A percentile compares a stretch with the other conserved stretches of the same genome.
Evolutionary conservation across 2,329 filamentous ascomycete genomes (phyloP).

Genomic region (Beauveria caledonica): DNA sequence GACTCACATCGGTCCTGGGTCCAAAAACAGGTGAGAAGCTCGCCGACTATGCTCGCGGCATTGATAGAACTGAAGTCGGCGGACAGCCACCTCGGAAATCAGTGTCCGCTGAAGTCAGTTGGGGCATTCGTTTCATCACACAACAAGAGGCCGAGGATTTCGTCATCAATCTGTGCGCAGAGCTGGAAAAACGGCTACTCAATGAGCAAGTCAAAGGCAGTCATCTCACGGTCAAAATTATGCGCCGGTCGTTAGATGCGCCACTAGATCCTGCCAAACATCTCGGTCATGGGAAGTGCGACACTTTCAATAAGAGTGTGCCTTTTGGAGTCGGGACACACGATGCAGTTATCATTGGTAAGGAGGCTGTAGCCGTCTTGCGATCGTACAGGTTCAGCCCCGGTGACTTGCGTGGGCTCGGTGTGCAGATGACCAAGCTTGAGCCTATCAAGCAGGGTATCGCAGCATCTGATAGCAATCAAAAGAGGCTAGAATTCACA

Average conservation of each 20-base stretch:
- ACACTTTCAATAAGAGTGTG: conserved; percentile 84
- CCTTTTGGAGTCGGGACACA: conserved; percentile 80
- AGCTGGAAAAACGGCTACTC: conserved; percentile 70
- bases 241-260: conserved; percentile 78
- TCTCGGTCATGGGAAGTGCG: conserved; percentile 89
- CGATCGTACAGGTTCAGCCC: conserved; percentile 76
- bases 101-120: conserved; percentile 94
- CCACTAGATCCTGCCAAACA: conserved; percentile 89
- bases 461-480: conserved; percentile 61
- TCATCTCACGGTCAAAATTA: conserved; percentile 89
- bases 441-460: conserved; percentile 61
- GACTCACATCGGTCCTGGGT: conserved; percentile 63
- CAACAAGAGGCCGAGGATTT: conserved; percentile 94
- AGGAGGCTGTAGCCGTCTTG: conserved; percentile 78
- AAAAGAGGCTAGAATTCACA: conserved; percentile 70
- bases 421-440: conserved; percentile 87
- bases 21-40: conserved; percentile 90
- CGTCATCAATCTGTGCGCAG: conserved; percentile 72
- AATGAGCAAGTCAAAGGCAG: conserved; percentile 81
- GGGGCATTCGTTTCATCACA: conserved; percentile 91
- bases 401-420: conserved; percentile 86
- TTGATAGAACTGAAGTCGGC: conserved; percentile 79
- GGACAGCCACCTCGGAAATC: conserved; percentile 83
- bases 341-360: conserved; percentile 59
- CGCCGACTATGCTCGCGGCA: conserved; percentile 82